A percentile compares a stretch with the other conserved stretches of the same genome.
Conservation (phyloP, 23 red algal genomes). For the Rhodosorus marinus region DNA sequence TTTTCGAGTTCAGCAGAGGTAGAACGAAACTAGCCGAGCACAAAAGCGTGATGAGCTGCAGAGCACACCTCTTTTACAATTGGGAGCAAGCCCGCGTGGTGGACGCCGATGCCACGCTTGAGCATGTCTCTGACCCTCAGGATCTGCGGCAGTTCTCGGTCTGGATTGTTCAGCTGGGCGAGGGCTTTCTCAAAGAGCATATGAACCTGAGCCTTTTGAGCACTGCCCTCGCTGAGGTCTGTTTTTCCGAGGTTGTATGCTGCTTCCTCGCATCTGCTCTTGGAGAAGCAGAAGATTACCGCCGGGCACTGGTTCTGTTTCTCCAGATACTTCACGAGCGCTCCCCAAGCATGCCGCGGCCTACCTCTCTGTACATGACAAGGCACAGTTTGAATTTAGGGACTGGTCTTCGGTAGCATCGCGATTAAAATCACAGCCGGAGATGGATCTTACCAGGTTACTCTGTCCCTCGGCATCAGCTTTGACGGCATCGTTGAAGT, state of each 20-base stretch:
- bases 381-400: neutral
- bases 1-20: neutral
- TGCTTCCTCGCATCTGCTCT: neutral
- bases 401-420: no score
- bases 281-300: slow-evolving; percentile 49
- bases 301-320: neutral
- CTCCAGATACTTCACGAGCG: neutral
- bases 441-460: no score
- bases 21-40: neutral
- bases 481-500: no score
- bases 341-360: neutral
- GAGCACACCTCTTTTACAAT: slow-evolving; percentile 95
- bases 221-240: neutral
- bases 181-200: slow-evolving; percentile 67
- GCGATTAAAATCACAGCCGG: no score
- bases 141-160: slow-evolving; percentile 78
- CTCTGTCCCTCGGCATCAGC: no score
- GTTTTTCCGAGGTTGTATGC: neutral
- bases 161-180: slow-evolving; percentile 32
- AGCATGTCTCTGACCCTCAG: slow-evolving; percentile 47
- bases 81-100: slow-evolving; percentile 94
- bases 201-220: neutral
- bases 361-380: neutral
- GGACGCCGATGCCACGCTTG: slow-evolving; percentile 73
- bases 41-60: neutral